Base-by-base conservation (phyloP, 2,329 filamentous ascomycete genomes). In the Apiospora hydei region DNA sequence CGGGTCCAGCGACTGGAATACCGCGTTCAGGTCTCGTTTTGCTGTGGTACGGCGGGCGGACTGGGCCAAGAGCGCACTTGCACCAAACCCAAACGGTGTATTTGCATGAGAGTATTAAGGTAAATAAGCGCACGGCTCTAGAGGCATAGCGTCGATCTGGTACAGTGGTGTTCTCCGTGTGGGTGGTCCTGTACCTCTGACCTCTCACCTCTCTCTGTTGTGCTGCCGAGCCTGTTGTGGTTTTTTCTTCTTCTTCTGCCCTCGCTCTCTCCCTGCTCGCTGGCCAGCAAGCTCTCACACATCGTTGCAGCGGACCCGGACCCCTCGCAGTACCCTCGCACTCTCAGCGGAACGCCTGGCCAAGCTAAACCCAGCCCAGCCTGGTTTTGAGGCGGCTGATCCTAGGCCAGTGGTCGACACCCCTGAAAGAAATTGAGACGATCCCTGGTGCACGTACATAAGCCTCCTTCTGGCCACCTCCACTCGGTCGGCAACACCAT, bases 141-240 rank as follows among this genome's bases (percentile, higher is more conserved):
- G 30, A 41, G 34, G 71, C 24, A 73, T 74, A 70, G 73, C 69
- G 70, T 71, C 71, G 73, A 73, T 73, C 73, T 70, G 67, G 57
- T 67, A 69, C 44, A 46, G 53, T 61, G 34, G 57, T 64, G 41
- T 34, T 16, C 51, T 18, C 34, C 30, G 57, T 61, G 30, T 16
- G 26, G 30, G 51, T 18, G 16, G 53, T 38, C 26, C 34, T 21
- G 53, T 61, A 38, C 53, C 53, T 38, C 34, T 30, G 26, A 30
- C 26, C 26, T 38, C 34, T 38, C 34, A 38, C 34, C 34, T 38
- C 34, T 38, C 34, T 38, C 34, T 6, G 51, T 34, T 14, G 24
- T 26, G 14, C 53, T 41, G 53, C 8, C 34, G 18, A 13, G 30
- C 51, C 13, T 26, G 51, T 24, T 41, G 41, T 5, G 2, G 41